Evolutionary conservation across 2,329 filamentous ascomycete species (phyloP).

Genomic region (Mariannaea elegans): DNA sequence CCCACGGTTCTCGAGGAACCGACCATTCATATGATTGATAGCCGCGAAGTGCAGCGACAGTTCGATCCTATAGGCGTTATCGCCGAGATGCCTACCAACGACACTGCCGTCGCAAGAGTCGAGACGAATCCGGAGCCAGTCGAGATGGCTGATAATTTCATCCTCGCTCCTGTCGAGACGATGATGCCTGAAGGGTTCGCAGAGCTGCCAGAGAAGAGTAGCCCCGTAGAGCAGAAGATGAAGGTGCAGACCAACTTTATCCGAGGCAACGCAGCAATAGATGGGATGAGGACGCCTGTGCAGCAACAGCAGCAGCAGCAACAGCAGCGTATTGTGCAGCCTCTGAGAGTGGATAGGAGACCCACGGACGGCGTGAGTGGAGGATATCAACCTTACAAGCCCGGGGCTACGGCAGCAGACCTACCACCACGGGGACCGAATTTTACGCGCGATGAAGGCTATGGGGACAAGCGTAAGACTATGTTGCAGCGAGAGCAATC

Average conservation of each 20-base stretch:
- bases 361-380: slow-evolving; percentile 4
- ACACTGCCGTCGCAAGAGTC: slow-evolving; percentile 50
- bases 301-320: slow-evolving; percentile 1
- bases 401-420: neutral
- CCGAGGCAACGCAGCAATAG: slow-evolving; percentile 21
- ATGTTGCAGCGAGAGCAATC: slow-evolving; percentile 38
- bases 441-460: slow-evolving; percentile 18
- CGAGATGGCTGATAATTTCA: slow-evolving; percentile 53
- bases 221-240: slow-evolving; percentile 39
- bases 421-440: slow-evolving; percentile 17
- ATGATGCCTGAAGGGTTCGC: slow-evolving; percentile 39
- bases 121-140: slow-evolving; percentile 56
- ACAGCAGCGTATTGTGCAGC: slow-evolving; percentile 22
- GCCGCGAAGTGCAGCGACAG: slow-evolving; percentile 37
- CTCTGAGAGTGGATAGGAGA: slow-evolving; percentile 21
- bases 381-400: slow-evolving; percentile 32
- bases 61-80: slow-evolving; percentile 55
- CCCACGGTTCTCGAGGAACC: slow-evolving; percentile 34
- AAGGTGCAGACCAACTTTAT: slow-evolving; percentile 27
- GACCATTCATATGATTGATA: slow-evolving; percentile 46
- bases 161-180: slow-evolving; percentile 49
- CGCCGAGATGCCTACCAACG: slow-evolving; percentile 58
- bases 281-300: slow-evolving; percentile 1
- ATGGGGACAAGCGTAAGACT: slow-evolving; percentile 21
- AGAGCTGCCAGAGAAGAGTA: slow-evolving; percentile 50